phyloP scores from a whole-genome alignment of 1,139 yeast species.

The Diutina siamensis region DNA sequence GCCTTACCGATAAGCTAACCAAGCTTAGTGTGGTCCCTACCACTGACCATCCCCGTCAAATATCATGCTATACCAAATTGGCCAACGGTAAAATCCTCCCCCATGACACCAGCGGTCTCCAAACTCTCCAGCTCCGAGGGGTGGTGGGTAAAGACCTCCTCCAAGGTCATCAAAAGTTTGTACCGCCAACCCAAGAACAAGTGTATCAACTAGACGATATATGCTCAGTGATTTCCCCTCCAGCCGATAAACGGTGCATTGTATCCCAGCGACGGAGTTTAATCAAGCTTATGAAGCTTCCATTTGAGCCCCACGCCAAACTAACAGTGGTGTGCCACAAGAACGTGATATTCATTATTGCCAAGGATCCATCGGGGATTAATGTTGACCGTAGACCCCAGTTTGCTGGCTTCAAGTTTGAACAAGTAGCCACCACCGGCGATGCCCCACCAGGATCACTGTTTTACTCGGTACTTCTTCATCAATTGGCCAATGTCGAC shows the following conservation, averaged over 20 bases:
- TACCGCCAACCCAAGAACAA: not conserved
- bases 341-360: not conserved
- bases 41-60: too few relatives aligned
- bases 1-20: too few relatives aligned
- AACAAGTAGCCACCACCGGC: not conserved
- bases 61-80: not conserved
- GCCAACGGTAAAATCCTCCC: not conserved
- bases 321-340: not conserved
- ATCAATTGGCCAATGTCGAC: not conserved
- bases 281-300: not conserved
- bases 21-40: too few relatives aligned
- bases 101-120: not conserved
- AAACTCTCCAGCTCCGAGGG: not conserved
- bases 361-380: not conserved
- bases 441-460: not conserved
- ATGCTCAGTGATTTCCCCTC: not conserved
- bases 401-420: not conserved
- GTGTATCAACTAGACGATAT: not conserved
- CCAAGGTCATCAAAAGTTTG: not conserved
- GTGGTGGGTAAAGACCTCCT: not conserved
- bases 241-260: not conserved
- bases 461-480: not conserved
- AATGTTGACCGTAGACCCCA: not conserved
- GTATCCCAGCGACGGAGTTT: not conserved
- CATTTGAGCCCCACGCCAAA: not conserved